Percentiles rank a stretch among this genome's conserved stretches.
These are phyloP conservation scores for Neurospora africana DNA, from an alignment of 495 filamentous ascomycete genomes.

Conservation along the genomic window DNA sequence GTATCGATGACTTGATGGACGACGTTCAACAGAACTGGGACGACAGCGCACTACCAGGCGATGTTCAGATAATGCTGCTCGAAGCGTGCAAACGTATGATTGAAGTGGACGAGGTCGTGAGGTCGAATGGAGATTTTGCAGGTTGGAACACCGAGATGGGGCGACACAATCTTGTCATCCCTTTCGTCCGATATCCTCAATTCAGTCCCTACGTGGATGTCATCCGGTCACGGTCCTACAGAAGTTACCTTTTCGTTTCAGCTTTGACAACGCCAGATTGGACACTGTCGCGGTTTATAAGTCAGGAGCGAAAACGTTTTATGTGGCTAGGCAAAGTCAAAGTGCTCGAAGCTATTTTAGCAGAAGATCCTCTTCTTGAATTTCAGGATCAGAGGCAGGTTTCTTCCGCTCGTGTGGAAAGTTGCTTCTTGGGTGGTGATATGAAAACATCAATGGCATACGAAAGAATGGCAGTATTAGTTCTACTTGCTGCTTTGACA, in stretches of 20 bases:
- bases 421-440: background rate
- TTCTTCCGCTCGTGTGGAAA: background rate
- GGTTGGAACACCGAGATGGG: accelerated
- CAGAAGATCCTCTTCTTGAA: background rate
- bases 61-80: background rate
- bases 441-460: background rate
- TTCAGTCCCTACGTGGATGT: background rate
- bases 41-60: background rate
- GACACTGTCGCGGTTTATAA: too few relatives aligned
- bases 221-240: background rate
- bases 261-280: too few relatives aligned
- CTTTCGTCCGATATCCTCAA: background rate
- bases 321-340: background rate
- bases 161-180: background rate
- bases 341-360: background rate
- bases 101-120: background rate
- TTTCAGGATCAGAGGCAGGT: background rate
- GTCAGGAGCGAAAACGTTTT: too few relatives aligned
- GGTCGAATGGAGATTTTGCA: too few relatives aligned
- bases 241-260: background rate
- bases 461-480: background rate
- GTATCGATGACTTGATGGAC: background rate
- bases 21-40: background rate
- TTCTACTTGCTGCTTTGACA: background rate
- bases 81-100: background rate